Conservation (phyloP, 2,329 filamentous ascomycete genomes). For the Hymenoscyphus repandus region DNA sequence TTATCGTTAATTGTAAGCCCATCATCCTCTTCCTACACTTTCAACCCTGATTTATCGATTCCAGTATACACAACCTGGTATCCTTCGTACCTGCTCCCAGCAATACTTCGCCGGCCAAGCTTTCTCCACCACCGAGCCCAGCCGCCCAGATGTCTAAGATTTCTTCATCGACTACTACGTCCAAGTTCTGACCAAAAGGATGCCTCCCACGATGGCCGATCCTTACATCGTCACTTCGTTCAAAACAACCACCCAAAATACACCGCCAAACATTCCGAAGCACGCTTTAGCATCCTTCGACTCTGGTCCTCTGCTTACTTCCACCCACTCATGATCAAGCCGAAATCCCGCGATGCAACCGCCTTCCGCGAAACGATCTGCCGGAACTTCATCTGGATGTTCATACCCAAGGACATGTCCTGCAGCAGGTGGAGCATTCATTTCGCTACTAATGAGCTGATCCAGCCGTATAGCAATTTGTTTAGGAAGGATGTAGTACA, state of each 20-base stretch:
- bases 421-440: slow-evolving; percentile 40
- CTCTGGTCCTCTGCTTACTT: slow-evolving; percentile 45
- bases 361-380: slow-evolving; percentile 39
- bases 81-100: slow-evolving; percentile 34
- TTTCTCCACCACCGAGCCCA: slow-evolving; percentile 34
- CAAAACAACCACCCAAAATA: slow-evolving; percentile 31
- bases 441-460: slow-evolving; percentile 28
- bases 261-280: slow-evolving; percentile 19
- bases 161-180: slow-evolving; percentile 40
- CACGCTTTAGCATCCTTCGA: slow-evolving; percentile 39
- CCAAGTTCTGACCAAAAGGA: slow-evolving; percentile 18
- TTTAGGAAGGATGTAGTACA: slow-evolving; percentile 36
- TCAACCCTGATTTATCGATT: background rate
- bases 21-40: background rate
- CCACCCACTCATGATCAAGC: slow-evolving; percentile 42
- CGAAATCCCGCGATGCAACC: slow-evolving; percentile 31
- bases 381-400: slow-evolving; percentile 43
- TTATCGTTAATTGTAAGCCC: slow-evolving; percentile 35
- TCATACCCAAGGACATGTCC: slow-evolving; percentile 43
- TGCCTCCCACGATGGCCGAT: slow-evolving; percentile 30
- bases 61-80: slow-evolving; percentile 41
- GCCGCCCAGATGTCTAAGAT: slow-evolving; percentile 32
- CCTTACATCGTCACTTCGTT: slow-evolving; percentile 33
- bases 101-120: slow-evolving; percentile 33
- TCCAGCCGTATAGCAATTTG: slow-evolving; percentile 19